Evolutionary conservation across 2,329 filamentous ascomycete genomes (phyloP).

Genomic region (Fusarium secorum): DNA sequence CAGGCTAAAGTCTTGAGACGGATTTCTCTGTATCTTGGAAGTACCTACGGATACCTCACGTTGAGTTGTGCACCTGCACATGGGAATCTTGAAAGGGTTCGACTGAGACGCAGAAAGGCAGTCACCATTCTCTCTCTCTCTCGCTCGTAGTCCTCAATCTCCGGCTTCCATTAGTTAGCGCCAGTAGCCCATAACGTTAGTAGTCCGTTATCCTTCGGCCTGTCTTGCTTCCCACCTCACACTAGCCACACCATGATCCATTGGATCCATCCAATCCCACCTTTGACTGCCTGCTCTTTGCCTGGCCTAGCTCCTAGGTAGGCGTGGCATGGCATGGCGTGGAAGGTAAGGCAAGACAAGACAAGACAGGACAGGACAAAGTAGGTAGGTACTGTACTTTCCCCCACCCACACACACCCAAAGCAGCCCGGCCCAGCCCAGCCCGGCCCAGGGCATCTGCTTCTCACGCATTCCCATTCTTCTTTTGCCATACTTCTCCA

Average conservation of each 20-base stretch:
- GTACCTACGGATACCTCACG: background rate
- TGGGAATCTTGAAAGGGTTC: slow-evolving; percentile 6
- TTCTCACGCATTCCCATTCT: slow-evolving; percentile 35
- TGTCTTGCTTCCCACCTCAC: background rate
- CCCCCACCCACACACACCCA: slow-evolving; percentile 23
- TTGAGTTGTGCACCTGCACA: background rate
- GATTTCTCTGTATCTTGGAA: background rate
- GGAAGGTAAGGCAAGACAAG: background rate
- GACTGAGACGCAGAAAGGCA: slow-evolving; percentile 15
- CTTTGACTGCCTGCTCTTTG: slow-evolving; percentile 1
- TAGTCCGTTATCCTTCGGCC: background rate
- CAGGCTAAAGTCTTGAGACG: background rate
- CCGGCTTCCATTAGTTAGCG: background rate
- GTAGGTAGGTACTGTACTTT: slow-evolving; percentile 1
- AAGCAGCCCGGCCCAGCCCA: background rate
- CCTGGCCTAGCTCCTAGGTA: background rate
- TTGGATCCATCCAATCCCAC: background rate
- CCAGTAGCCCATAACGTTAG: background rate
- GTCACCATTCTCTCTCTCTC: background rate
- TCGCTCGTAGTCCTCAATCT: background rate
- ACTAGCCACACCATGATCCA: background rate
- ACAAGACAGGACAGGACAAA: background rate
- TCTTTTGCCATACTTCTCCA: slow-evolving; percentile 34
- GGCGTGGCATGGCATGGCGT: background rate
- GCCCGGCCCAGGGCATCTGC: slow-evolving; percentile 2